A percentile compares a stretch with the other conserved stretches of the same genome.
phyloP scores from a whole-genome alignment of 2,329 filamentous ascomycete genomes.

The Aspergillus hortae region DNA sequence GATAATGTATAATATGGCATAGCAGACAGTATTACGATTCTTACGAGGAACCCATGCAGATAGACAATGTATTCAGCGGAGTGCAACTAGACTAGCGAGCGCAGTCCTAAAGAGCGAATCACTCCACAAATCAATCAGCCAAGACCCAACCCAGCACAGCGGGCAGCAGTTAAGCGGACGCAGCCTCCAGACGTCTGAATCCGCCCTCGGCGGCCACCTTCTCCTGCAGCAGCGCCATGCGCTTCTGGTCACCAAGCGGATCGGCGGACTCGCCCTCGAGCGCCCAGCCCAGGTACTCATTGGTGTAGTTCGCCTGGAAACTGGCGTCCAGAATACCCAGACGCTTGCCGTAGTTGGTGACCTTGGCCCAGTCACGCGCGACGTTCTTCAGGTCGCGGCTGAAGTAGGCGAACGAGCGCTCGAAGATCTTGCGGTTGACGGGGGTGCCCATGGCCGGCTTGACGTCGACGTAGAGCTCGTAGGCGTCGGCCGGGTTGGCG shows the following conservation, averaged over 20 bases:
- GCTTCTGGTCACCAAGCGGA: slow-evolving; percentile 70
- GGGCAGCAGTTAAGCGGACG: slow-evolving; percentile 16
- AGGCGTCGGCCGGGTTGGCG: slow-evolving; percentile 59
- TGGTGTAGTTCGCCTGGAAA: slow-evolving; percentile 73
- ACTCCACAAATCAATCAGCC: no score
- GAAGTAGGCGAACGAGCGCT: slow-evolving; percentile 75
- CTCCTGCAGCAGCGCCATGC: slow-evolving; percentile 67
- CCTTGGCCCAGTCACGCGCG: slow-evolving; percentile 70
- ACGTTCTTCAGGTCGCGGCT: slow-evolving; percentile 73
- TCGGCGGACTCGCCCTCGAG: slow-evolving; percentile 63
- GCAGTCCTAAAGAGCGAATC: not conserved
- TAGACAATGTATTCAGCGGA: no score
- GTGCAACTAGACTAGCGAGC: not conserved
- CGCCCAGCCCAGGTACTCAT: slow-evolving; percentile 64
- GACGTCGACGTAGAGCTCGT: slow-evolving; percentile 66
- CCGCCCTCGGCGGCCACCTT: slow-evolving; percentile 63
- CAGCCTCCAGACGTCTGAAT: slow-evolving; percentile 41
- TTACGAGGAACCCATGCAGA: no score
- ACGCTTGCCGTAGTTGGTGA: slow-evolving; percentile 71
- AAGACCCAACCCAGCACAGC: no score
- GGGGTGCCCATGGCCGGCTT: slow-evolving; percentile 66
- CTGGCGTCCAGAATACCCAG: slow-evolving; percentile 61
- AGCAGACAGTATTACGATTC: no score
- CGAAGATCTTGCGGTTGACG: slow-evolving; percentile 75
- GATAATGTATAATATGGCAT: no score